Evolutionary conservation across 768 basidiomycete genomes (phyloP).

Genomic region (Hericium rajendrae): DNA sequence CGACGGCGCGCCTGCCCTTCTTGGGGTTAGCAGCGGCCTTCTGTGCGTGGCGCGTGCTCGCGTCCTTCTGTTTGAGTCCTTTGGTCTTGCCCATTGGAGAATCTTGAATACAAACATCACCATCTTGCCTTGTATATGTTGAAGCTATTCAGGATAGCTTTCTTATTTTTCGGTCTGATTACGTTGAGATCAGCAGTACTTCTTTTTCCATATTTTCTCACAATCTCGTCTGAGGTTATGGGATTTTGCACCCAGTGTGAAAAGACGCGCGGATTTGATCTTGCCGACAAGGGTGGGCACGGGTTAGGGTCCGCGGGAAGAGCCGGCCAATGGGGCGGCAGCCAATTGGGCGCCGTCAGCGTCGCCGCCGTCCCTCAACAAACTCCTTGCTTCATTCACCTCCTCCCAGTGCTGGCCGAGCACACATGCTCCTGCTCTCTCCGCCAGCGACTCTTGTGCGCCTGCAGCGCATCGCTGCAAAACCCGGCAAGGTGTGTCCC

Average conservation of each 20-base stretch:
- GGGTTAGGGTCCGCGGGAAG: conserved; percentile 12
- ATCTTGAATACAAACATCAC: too few species aligned
- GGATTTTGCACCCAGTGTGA: too few species aligned
- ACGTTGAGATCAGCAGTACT: too few species aligned
- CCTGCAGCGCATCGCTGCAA: conserved; percentile 5
- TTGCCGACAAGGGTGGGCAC: conserved; percentile 17
- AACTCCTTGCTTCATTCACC: not conserved
- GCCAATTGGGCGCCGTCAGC: not conserved
- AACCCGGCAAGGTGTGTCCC: conserved; percentile 4
- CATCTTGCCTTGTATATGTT: too few species aligned
- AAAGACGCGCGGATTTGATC: not conserved
- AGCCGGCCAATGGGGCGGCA: not conserved
- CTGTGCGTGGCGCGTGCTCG: conserved; percentile 46
- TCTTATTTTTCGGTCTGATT: too few species aligned
- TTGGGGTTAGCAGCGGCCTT: conserved; percentile 65
- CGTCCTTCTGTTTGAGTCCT: conserved; percentile 48
- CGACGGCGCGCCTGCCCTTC: conserved; percentile 69
- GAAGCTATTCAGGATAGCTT: too few species aligned
- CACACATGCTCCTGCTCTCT: conserved; percentile 35
- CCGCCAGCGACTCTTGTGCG: conserved; percentile 16
- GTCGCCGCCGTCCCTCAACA: not conserved
- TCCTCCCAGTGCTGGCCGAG: not conserved
- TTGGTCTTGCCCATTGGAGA: conserved; percentile 83
- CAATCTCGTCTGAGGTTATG: too few species aligned
- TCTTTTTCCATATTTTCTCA: too few species aligned